Evolutionary conservation across 2,329 filamentous ascomycete genomes (phyloP).

Genomic region (Sordariomycetes sp.): DNA sequence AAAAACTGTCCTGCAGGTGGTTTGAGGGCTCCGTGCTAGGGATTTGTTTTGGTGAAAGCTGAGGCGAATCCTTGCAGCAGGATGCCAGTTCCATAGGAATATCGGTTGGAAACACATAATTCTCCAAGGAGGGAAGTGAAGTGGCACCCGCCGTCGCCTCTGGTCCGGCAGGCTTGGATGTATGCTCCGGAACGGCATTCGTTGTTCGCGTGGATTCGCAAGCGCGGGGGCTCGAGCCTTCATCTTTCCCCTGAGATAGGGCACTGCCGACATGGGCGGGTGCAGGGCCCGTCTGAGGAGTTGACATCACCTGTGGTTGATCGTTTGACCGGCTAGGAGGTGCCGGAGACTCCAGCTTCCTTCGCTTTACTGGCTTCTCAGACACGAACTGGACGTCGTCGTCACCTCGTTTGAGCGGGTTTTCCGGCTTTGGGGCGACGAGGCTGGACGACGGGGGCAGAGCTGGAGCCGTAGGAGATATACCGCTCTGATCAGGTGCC

Average conservation of each 20-base stretch:
- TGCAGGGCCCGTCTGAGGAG: not conserved
- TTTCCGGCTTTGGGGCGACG: not conserved
- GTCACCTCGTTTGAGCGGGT: slow-evolving; percentile 17
- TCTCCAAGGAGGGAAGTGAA: slow-evolving; percentile 12
- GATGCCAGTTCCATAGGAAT: slow-evolving; percentile 8
- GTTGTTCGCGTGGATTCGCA: not conserved
- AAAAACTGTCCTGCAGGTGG: not conserved
- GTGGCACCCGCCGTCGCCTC: not conserved
- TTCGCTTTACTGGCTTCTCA: slow-evolving; percentile 29
- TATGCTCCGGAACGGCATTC: not conserved
- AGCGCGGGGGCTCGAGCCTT: not conserved
- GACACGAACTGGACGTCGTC: slow-evolving; percentile 34
- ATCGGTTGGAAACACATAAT: slow-evolving; percentile 15
- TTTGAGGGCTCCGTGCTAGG: slow-evolving; percentile 5
- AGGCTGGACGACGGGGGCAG: not conserved
- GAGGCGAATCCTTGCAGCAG: slow-evolving; percentile 17
- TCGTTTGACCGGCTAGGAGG: not conserved
- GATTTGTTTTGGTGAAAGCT: slow-evolving; percentile 23
- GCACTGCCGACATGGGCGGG: not conserved
- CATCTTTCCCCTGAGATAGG: not conserved
- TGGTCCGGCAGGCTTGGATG: not conserved
- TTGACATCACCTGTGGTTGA: not conserved
- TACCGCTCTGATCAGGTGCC: not conserved
- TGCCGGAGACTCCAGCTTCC: slow-evolving; percentile 4
- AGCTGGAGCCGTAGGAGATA: not conserved